A percentile compares a stretch with the other conserved stretches of the same genome.
Evolutionary conservation across 768 basidiomycete genomes (phyloP).

Genomic region (Suillus weaverae): DNA sequence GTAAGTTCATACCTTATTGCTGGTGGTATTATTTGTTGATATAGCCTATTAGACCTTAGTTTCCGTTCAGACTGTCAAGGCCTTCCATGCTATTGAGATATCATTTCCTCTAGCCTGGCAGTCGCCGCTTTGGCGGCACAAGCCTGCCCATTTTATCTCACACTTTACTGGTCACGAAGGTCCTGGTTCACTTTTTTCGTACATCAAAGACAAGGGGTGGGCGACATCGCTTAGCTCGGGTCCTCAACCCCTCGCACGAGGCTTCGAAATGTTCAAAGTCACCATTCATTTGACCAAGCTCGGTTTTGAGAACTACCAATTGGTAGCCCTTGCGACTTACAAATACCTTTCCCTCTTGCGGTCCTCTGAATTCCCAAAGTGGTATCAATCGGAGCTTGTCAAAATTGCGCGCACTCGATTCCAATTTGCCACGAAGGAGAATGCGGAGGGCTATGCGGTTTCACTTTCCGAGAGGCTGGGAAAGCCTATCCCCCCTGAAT

Average conservation of each 20-base stretch:
- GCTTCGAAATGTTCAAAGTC: conserved; percentile 90
- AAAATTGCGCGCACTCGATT: conserved; percentile 74
- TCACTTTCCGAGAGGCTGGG: conserved; percentile 73
- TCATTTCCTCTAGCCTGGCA: conserved; percentile 78
- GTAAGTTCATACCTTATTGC: conserved; percentile 44
- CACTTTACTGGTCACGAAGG: conserved; percentile 93
- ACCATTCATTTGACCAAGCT: conserved; percentile 77
- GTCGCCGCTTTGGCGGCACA: conserved; percentile 70
- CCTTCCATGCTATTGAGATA: conserved; percentile 80
- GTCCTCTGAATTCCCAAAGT: conserved; percentile 56
- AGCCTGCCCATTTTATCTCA: conserved; percentile 73
- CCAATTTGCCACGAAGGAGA: conserved; percentile 82
- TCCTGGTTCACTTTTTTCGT: conserved; percentile 86
- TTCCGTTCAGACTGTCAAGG: conserved; percentile 86
- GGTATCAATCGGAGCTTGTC: conserved; percentile 75
- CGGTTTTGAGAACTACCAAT: conserved; percentile 82
- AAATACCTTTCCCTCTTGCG: conserved; percentile 78
- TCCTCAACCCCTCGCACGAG: conserved; percentile 68
- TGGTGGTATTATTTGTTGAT: conserved; percentile 11
- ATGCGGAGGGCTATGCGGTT: conserved; percentile 78
- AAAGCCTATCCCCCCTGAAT: conserved; percentile 80
- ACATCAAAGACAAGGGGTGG: conserved; percentile 90
- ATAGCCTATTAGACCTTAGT: conserved; percentile 62
- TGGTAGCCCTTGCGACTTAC: conserved; percentile 67
- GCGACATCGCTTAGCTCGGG: conserved; percentile 72